Conservation (phyloP, 768 basidiomycete genomes). For the Termitomyces sp. region DNA sequence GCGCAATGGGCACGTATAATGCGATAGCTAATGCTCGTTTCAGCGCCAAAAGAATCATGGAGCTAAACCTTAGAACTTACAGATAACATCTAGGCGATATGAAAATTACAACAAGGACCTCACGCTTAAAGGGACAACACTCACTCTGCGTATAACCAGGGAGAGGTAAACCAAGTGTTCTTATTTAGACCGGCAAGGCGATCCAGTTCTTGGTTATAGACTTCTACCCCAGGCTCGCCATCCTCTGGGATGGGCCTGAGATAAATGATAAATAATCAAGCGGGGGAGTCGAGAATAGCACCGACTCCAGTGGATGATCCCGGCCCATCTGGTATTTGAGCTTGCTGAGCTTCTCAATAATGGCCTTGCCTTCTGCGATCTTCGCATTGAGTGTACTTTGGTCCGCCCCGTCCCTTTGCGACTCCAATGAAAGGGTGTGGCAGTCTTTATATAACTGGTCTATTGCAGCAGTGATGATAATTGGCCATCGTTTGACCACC, state of each 20-base stretch:
- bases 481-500: slow-evolving; percentile 74
- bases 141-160: slow-evolving; percentile 97
- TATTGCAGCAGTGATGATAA: slow-evolving; percentile 78
- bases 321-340: slow-evolving; percentile 89
- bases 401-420: slow-evolving; percentile 20
- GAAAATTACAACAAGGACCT: background rate
- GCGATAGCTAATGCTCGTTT: slow-evolving; percentile 59
- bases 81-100: slow-evolving; percentile 56
- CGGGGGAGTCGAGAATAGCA: background rate
- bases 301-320: slow-evolving; percentile 66
- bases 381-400: slow-evolving; percentile 28
- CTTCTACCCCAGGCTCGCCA: slow-evolving; percentile 58
- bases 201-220: slow-evolving; percentile 76
- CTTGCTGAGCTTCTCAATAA: slow-evolving; percentile 69
- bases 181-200: slow-evolving; percentile 38
- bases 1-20: slow-evolving; percentile 71
- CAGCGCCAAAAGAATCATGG: background rate
- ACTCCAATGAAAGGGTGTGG: slow-evolving; percentile 49
- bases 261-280: background rate
- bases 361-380: slow-evolving; percentile 69
- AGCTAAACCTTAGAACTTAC: slow-evolving; percentile 32
- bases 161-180: slow-evolving; percentile 86
- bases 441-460: slow-evolving; percentile 70
- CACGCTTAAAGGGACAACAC: slow-evolving; percentile 21
- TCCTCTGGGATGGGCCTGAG: slow-evolving; percentile 68